phyloP scores from a whole-genome alignment of 371 early-diverging fungal species.

The Mortierella sp. region DNA sequence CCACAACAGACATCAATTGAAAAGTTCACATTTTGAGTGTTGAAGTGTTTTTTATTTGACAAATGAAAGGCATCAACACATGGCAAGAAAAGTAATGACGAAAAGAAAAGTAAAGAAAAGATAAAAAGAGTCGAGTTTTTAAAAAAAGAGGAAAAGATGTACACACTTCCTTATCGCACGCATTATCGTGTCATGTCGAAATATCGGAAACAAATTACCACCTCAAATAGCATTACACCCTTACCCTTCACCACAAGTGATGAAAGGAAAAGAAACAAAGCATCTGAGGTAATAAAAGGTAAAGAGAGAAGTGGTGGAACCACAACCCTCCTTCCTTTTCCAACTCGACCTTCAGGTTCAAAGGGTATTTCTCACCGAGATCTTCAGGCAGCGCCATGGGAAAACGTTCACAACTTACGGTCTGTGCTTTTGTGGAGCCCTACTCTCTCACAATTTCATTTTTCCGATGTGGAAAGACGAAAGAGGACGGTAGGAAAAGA shows the following conservation, averaged over 20 bases:
- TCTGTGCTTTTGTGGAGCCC: neutral
- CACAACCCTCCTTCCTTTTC: conserved; percentile 1
- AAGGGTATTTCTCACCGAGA: conserved; percentile 60
- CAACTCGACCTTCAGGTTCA: conserved; percentile 52
- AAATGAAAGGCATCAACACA: too few relatives aligned
- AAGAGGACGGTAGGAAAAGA: neutral
- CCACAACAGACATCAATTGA: too few relatives aligned
- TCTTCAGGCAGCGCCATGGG: conserved; percentile 33
- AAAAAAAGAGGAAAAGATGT: conserved; percentile 23
- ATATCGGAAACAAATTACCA: neutral
- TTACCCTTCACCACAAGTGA: too few relatives aligned
- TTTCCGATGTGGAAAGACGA: neutral
- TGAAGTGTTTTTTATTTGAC: too few relatives aligned
- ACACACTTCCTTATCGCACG: conserved; percentile 58
- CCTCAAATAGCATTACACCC: neutral
- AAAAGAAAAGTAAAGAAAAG: conserved; percentile 2
- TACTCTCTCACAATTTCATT: neutral
- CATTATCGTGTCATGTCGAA: conserved; percentile 56
- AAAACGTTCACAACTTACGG: neutral
- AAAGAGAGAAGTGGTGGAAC: conserved; percentile 3
- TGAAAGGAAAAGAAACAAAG: too few relatives aligned
- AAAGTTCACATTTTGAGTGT: too few relatives aligned
- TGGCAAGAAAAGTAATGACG: too few relatives aligned
- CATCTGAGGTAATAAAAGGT: neutral
- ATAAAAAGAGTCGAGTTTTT: conserved; percentile 33